These are phyloP conservation scores for Gonapodya sp. DNA, from an alignment of 192 early-diverging fungal genomes.

Conservation along the genomic window DNA sequence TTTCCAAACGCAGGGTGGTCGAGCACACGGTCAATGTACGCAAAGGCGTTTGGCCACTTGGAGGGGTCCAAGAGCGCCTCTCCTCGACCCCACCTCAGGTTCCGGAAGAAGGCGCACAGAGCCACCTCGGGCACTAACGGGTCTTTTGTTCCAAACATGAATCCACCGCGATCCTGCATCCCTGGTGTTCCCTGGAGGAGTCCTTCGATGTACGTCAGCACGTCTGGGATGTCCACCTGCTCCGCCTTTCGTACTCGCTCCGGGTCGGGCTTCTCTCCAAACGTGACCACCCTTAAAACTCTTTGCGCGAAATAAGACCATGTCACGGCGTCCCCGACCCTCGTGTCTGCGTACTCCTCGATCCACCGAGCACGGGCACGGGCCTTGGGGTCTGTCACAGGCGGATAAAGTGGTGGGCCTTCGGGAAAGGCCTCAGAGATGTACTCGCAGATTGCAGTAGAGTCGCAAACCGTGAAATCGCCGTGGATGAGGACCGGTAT, in stretches of 20 bases:
- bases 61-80: neutral
- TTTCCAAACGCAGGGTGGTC: neutral
- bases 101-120: neutral
- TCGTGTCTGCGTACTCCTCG: neutral
- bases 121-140: neutral
- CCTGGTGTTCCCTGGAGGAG: neutral
- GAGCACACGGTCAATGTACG: neutral
- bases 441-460: neutral
- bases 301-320: neutral
- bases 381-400: neutral
- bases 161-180: too few species aligned
- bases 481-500: neutral
- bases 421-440: neutral
- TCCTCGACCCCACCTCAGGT: neutral
- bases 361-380: neutral
- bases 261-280: neutral
- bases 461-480: neutral
- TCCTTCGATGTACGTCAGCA: neutral
- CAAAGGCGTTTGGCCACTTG: neutral
- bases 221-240: neutral
- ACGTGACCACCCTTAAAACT: neutral
- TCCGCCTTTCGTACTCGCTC: neutral
- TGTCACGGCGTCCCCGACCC: neutral
- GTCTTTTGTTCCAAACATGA: neutral
- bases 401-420: neutral